These are phyloP conservation scores for Rhodotorula taiwanensis DNA, from an alignment of 768 basidiomycete species.

Conservation along the genomic window DNA sequence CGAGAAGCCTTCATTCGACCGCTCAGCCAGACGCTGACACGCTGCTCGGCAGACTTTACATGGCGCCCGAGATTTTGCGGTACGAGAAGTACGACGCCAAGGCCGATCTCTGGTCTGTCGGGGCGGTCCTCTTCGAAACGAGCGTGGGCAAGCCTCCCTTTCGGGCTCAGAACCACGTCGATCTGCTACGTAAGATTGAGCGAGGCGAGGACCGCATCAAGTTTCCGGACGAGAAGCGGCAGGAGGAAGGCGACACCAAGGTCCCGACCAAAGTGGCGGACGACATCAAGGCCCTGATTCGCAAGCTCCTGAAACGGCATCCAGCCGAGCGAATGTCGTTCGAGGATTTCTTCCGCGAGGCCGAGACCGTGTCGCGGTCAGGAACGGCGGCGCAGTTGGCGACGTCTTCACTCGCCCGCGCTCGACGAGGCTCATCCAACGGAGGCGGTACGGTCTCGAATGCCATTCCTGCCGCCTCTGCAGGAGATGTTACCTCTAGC, in stretches of 20 bases:
- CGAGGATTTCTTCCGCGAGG: constrained; percentile 73
- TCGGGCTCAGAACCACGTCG: constrained; percentile 91
- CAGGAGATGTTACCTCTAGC: too few relatives aligned
- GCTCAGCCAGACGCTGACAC: neutral
- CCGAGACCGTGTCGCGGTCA: constrained; percentile 8
- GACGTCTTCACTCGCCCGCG: too few relatives aligned
- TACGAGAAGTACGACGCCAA: constrained; percentile 98
- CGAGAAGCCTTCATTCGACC: neutral
- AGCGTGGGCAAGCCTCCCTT: constrained; percentile 87
- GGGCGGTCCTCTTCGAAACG: constrained; percentile 95
- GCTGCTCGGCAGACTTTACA: constrained; percentile 63
- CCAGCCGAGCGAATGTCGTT: constrained; percentile 80
- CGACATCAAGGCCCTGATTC: constrained; percentile 83
- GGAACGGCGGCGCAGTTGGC: neutral
- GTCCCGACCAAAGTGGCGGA: constrained; percentile 52
- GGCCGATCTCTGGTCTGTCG: constrained; percentile 96
- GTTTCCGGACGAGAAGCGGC: constrained; percentile 72
- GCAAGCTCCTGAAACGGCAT: constrained; percentile 70
- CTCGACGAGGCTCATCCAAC: too few relatives aligned
- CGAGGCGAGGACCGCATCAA: constrained; percentile 72
- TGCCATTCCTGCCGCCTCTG: too few relatives aligned
- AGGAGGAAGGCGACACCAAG: constrained; percentile 41
- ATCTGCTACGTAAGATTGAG: constrained; percentile 87
- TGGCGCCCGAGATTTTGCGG: constrained; percentile 96
- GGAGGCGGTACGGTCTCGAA: too few relatives aligned